Evolutionary conservation across 2,329 filamentous ascomycete species (phyloP), one percentile per base, ranked within the genome.

Genomic region (Trichoderma endophyticum): DNA sequence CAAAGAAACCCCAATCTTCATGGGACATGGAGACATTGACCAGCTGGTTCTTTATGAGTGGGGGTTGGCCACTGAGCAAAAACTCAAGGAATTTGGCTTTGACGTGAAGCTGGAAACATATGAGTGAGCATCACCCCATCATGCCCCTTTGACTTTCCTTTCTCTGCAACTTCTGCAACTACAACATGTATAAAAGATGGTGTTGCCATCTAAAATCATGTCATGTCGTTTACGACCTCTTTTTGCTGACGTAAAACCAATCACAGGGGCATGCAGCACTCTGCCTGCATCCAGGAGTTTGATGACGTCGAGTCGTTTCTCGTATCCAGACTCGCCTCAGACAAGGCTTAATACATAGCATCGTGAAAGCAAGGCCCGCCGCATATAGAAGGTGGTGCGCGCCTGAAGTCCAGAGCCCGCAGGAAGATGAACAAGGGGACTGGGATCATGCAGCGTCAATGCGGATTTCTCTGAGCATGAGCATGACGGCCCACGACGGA

Each of bases 1-100:
- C 73, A 88, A 90, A 81, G 86, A 91, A 32, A 97, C 93, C 1
- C 92, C 92, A 1, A 90, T 97, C 74, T 93, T 95, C 82, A 91
- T 97, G 89, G 93, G 88, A 8, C 95, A 98, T 77, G 95, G 95
- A 18, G 87, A 90, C 73, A 83, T 82, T 1, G 95, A 98, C 80
- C 86, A 86, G 14, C 83, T 97, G 4, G 92, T 97, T 14, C 86
- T 86, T 75, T 87, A 90, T 60, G 82, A 86, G 70, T 91, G 92
- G 82, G 94, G 93, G 9, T 82, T 88, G 79, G 80, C 85, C 81
- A 93, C 92, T 21, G 88, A 88, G 7, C 85, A 92, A 61, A 79
- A 86, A 70, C 82, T 97, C 70, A 89, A 89, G 80, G 86, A 88
- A 54, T 81, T 90, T 80, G 93, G 93, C 1, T 91, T 90, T 80